Evolutionary conservation across 2,329 filamentous ascomycete species (phyloP).

Genomic region (Chaetomium olivaceum): DNA sequence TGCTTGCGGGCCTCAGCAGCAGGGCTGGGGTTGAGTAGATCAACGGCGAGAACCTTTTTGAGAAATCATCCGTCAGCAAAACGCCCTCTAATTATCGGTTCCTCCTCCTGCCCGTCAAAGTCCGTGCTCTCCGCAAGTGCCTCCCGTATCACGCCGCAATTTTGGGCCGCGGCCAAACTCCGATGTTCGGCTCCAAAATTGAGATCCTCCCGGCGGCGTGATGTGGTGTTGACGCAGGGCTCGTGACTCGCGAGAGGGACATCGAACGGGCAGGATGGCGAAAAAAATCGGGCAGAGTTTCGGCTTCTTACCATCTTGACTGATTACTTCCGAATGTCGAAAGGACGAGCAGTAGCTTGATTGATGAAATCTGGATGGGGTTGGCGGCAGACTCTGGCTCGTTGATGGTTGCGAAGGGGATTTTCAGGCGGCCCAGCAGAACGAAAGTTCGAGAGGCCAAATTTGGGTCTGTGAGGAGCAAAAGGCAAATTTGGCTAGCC

Average conservation of each 20-base stretch:
- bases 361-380: constrained; percentile 54
- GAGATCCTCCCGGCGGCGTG: background rate
- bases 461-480: constrained; percentile 36
- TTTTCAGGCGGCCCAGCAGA: constrained; percentile 40
- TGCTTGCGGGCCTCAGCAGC: constrained; percentile 99
- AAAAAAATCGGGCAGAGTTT: constrained; percentile 27
- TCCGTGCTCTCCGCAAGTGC: background rate
- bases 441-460: constrained; percentile 49
- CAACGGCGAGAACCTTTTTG: constrained; percentile 95
- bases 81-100: constrained; percentile 17
- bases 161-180: background rate
- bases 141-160: constrained; percentile 1
- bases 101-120: constrained; percentile 15
- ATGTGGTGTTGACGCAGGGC: constrained; percentile 7
- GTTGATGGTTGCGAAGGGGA: constrained; percentile 47
- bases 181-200: constrained; percentile 13
- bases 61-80: constrained; percentile 50
- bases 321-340: constrained; percentile 49
- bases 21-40: constrained; percentile 98
- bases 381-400: constrained; percentile 54
- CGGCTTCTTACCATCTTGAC: constrained; percentile 67
- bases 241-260: constrained; percentile 17
- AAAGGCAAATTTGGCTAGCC: constrained; percentile 40
- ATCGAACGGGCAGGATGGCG: constrained; percentile 24
- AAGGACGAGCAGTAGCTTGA: constrained; percentile 49